Base-by-base conservation (phyloP, 176 grass and related monocot genomes). In the Calamus simplicifolius region DNA sequence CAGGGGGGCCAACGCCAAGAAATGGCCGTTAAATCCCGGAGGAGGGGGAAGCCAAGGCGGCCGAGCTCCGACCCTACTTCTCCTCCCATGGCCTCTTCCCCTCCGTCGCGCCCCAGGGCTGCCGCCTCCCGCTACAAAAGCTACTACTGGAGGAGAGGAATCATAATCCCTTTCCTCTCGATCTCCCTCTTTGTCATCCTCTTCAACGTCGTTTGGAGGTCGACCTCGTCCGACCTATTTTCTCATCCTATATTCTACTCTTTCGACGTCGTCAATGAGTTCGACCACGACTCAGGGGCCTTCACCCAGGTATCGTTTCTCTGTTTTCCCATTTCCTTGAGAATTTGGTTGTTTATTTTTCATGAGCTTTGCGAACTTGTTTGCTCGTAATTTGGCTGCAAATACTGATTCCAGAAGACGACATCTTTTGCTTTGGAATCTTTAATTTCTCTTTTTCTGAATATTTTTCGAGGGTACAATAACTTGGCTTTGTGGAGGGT, bases 221-320 rank as follows among this genome's bases (percentile, higher is more conserved):
- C n/a, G 69, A 51, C 29, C 0, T 15, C 66, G 16, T 28, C 19
- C 14, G 15, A 2, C 52, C 6, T 18, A 16, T 18, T 4, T 7
- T 25, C 48, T 5, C 12, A 51, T n/a, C 4, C 67, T 70, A 25
- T 6, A 52, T 87, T 90, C 77, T 95, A 82, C 64, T 76, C 86
- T 35, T 90, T 90, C 65, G 86, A 90, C 25, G 64, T 87, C 3
- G 65, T 90, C 18, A 82, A 82, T 57, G 91, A 90, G 68, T 96
- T 86, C 58, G 83, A 83, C 12, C 91, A 96, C 49, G 91, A 96
- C 13, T 80, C 86, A 19, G 43, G 63, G 7, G 91, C 91, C 59
- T 90, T 90, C 74, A 96, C 91, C 56, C 86, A 96, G 90, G 86
- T 77, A 16, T 43, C 2, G 10, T 43, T 43, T 43, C 35, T 12